These are phyloP conservation scores for Monosporascus sp. DNA, from an alignment of 2,329 filamentous ascomycete species.

Conservation along the genomic window DNA sequence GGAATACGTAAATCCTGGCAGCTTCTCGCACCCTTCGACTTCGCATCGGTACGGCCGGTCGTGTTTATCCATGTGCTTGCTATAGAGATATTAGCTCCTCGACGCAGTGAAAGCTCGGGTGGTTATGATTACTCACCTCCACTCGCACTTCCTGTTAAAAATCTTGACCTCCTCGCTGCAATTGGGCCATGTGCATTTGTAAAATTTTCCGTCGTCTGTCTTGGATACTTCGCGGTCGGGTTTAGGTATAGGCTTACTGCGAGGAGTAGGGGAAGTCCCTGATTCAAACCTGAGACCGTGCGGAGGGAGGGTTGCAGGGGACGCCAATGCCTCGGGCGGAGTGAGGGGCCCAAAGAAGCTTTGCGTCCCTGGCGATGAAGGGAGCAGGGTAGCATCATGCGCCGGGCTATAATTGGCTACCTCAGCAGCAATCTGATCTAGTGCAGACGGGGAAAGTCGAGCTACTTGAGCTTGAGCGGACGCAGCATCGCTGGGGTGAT, in stretches of 20 bases:
- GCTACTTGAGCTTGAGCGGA: not conserved
- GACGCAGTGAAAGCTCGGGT: slow-evolving; percentile 1
- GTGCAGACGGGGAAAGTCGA: slow-evolving; percentile 26
- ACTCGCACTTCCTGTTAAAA: slow-evolving; percentile 85
- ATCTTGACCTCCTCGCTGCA: slow-evolving; percentile 60
- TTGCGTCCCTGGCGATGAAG: slow-evolving; percentile 10
- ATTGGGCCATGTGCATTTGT: slow-evolving; percentile 64
- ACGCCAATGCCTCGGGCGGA: slow-evolving; percentile 4
- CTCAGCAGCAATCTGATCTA: slow-evolving; percentile 33
- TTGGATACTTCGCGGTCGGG: slow-evolving; percentile 52
- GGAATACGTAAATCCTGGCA: slow-evolving; percentile 91
- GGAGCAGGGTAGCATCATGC: slow-evolving; percentile 24
- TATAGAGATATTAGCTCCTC: slow-evolving; percentile 32
- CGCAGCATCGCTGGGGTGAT: slow-evolving; percentile 4
- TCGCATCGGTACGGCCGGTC: slow-evolving; percentile 86
- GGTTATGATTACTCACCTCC: slow-evolving; percentile 64
- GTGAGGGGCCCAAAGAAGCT: slow-evolving; percentile 10
- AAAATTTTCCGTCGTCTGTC: slow-evolving; percentile 65
- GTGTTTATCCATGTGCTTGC: slow-evolving; percentile 98
- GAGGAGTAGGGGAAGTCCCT: slow-evolving; percentile 19
- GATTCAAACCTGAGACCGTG: slow-evolving; percentile 4
- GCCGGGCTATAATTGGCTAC: slow-evolving; percentile 39
- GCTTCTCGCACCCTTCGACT: slow-evolving; percentile 79
- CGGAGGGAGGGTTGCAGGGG: not conserved
- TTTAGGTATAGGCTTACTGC: slow-evolving; percentile 52